Conservation (phyloP, 108 stramenopile genomes). For the Pseudonitzschia multiseries region DNA sequence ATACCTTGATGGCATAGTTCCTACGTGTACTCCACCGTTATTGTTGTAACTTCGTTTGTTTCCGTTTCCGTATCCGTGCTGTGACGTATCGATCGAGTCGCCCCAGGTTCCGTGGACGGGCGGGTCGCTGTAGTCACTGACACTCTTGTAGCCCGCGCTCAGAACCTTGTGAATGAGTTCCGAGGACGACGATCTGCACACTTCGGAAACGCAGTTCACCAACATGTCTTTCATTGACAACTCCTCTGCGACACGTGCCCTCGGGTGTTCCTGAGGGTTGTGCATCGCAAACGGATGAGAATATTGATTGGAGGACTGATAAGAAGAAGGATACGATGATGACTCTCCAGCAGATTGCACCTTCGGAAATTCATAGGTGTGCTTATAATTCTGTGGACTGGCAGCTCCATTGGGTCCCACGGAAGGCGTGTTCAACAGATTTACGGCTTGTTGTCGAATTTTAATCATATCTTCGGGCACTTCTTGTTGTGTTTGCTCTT, state of each 20-base stretch:
- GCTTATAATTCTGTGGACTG: not conserved
- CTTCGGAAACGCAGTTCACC: conserved; percentile 32
- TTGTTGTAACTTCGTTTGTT: not conserved
- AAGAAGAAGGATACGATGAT: not conserved
- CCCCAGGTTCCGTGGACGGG: conserved; percentile 1
- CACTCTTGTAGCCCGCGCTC: conserved; percentile 21
- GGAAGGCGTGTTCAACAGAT: conserved; percentile 18
- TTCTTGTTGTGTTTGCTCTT: not conserved
- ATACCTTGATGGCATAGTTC: conserved; percentile 11
- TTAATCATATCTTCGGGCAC: not conserved
- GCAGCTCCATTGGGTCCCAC: conserved; percentile 19
- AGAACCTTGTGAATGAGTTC: conserved; percentile 26
- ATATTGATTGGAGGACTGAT: not conserved
- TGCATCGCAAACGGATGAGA: not conserved
- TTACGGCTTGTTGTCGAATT: conserved; percentile 30
- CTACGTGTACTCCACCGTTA: not conserved
- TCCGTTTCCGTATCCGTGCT: conserved; percentile 14
- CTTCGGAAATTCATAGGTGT: not conserved
- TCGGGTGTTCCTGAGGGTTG: conserved; percentile 2
- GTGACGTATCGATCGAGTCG: conserved; percentile 14
- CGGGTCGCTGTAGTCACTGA: conserved; percentile 7
- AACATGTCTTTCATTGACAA: conserved; percentile 14
- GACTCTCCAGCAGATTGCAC: conserved; percentile 25
- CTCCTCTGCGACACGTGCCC: conserved; percentile 1
- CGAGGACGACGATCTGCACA: conserved; percentile 21